Conservation (phyloP, 1,284 basidiomycete species). For the Pseudozyma thailandica region DNA sequence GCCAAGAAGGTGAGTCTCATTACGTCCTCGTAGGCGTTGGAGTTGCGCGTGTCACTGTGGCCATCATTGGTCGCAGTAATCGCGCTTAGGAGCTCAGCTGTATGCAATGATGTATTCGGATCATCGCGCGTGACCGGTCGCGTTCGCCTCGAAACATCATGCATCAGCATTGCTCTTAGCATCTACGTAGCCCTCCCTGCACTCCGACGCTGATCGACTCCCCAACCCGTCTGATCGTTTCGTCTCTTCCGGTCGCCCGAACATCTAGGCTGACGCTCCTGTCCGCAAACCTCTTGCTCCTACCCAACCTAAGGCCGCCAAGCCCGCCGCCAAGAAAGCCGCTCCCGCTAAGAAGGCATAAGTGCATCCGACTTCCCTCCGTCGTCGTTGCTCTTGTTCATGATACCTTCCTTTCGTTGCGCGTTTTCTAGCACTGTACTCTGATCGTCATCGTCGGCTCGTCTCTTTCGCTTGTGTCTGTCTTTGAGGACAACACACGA, state of each 20-base stretch:
- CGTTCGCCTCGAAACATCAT: neutral
- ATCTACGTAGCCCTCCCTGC: conserved; percentile 2
- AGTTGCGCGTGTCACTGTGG: conserved; percentile 7
- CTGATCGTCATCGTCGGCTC: conserved; percentile 18
- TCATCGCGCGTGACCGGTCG: conserved; percentile 7
- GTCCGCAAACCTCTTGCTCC: conserved; percentile 50
- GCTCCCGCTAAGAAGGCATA: conserved; percentile 58
- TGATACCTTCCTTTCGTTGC: conserved; percentile 39
- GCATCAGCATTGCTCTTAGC: neutral
- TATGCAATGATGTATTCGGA: conserved; percentile 1
- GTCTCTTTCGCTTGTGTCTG: neutral
- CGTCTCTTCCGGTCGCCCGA: conserved; percentile 14
- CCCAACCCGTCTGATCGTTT: conserved; percentile 10
- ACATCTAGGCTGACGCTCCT: conserved; percentile 49
- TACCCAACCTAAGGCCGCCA: conserved; percentile 56
- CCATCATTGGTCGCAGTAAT: conserved; percentile 2
- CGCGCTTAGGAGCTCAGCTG: conserved; percentile 5
- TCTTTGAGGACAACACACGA: neutral
- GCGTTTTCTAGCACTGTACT: conserved; percentile 34
- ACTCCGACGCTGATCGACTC: conserved; percentile 40
- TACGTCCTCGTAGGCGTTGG: conserved; percentile 7
- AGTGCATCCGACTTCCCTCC: conserved; percentile 7
- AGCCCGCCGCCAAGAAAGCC: conserved; percentile 66
- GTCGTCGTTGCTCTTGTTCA: conserved; percentile 25
- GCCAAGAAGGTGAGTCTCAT: conserved; percentile 50